Conservation (phyloP, 2,329 filamentous ascomycete genomes). For the Fusarium proliferatum region DNA sequence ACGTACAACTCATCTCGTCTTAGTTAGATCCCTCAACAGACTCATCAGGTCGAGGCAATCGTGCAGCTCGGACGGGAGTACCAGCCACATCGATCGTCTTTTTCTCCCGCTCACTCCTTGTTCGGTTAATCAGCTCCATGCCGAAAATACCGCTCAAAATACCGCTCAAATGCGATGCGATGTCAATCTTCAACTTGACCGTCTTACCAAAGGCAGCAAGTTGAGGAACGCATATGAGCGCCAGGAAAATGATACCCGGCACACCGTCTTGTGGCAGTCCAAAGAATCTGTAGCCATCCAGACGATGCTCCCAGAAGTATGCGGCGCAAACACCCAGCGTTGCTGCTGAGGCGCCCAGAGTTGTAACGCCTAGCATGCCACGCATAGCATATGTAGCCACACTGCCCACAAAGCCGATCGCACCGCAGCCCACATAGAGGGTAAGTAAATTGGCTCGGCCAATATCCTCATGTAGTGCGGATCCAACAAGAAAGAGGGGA, state of each 20-base stretch:
- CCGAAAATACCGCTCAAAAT: slow-evolving; percentile 60
- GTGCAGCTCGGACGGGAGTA: not conserved
- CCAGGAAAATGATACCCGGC: slow-evolving; percentile 65
- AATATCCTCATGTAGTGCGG: slow-evolving; percentile 75
- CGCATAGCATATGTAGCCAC: slow-evolving; percentile 62
- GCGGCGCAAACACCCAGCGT: slow-evolving; percentile 70
- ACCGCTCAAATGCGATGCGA: slow-evolving; percentile 65
- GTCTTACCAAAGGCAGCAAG: slow-evolving; percentile 59
- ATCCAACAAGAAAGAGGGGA: slow-evolving; percentile 73
- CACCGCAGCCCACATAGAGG: slow-evolving; percentile 71
- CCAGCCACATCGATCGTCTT: slow-evolving; percentile 30
- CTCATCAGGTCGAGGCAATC: slow-evolving; percentile 1
- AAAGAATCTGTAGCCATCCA: slow-evolving; percentile 67
- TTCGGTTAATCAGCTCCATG: slow-evolving; percentile 48
- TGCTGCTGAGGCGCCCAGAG: slow-evolving; percentile 75
- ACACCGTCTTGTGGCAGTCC: slow-evolving; percentile 68
- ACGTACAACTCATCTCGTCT: slow-evolving; percentile 1
- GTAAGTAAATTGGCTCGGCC: slow-evolving; percentile 76
- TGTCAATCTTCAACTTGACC: slow-evolving; percentile 57
- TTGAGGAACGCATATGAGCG: slow-evolving; percentile 62
- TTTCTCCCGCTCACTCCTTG: slow-evolving; percentile 24
- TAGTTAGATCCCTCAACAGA: not conserved
- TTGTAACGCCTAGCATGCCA: slow-evolving; percentile 59
- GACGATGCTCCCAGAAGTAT: slow-evolving; percentile 69
- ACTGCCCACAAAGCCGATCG: slow-evolving; percentile 68